phyloP scores from a whole-genome alignment of 2,329 filamentous ascomycete species.

The Aspergillus viridinutans region DNA sequence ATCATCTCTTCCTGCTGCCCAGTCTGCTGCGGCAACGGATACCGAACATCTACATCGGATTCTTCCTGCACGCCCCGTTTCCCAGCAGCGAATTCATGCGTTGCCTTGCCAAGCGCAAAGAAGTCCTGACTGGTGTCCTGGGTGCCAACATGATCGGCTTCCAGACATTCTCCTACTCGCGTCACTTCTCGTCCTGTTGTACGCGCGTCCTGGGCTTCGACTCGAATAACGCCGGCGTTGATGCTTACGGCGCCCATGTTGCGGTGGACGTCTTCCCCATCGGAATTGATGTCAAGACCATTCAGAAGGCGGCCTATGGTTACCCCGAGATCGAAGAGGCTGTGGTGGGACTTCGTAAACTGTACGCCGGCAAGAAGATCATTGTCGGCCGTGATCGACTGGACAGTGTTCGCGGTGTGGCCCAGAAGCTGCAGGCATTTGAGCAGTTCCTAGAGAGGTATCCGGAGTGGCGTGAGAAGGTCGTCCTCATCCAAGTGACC shows the following conservation, averaged over 20 bases:
- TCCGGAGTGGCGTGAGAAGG: constrained; percentile 86
- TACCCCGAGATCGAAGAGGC: constrained; percentile 67
- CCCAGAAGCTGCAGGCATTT: constrained; percentile 94
- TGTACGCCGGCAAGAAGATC: constrained; percentile 88
- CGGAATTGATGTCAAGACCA: constrained; percentile 81
- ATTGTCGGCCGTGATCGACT: constrained; percentile 93
- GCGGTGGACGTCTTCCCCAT: constrained; percentile 93
- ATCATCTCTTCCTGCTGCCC: constrained; percentile 85
- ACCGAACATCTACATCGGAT: constrained; percentile 87
- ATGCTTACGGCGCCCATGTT: constrained; percentile 83
- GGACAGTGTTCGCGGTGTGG: constrained; percentile 85
- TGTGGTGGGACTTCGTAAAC: constrained; percentile 64
- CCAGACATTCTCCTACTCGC: constrained; percentile 91
- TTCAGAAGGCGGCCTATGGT: constrained; percentile 70
- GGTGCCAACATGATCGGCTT: constrained; percentile 92
- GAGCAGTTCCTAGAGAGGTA: constrained; percentile 86
- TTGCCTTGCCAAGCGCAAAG: constrained; percentile 81
- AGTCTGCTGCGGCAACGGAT: constrained; percentile 81
- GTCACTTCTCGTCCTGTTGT: constrained; percentile 92
- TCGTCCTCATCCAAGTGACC: constrained; percentile 92
- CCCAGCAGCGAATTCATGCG: constrained; percentile 94
- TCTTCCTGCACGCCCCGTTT: constrained; percentile 92
- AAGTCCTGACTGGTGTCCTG: constrained; percentile 82
- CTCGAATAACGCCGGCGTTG: constrained; percentile 77
- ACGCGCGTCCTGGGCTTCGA: constrained; percentile 87